Evolutionary conservation across 495 filamentous ascomycete species (phyloP).

Genomic region (Aspergillus diversus): DNA sequence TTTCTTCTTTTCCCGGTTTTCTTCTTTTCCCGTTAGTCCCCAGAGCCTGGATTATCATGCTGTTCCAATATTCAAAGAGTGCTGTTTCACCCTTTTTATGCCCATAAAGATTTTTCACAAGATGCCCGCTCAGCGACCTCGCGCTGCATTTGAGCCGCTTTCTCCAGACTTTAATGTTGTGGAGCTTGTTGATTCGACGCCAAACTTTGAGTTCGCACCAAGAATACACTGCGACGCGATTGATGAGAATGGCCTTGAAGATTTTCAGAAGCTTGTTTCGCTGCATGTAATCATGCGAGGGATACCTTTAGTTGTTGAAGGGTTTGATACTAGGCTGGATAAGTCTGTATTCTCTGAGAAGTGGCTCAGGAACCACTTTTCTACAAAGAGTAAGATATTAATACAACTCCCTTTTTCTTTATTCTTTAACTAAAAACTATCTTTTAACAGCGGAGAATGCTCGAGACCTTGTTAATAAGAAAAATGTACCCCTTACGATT

Average conservation of each 20-base stretch:
- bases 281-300: constrained; percentile 81
- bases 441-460: constrained; percentile 60
- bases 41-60: neutral
- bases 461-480: constrained; percentile 69
- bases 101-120: neutral
- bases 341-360: constrained; percentile 73
- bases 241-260: constrained; percentile 66
- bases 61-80: neutral
- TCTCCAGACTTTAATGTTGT: constrained; percentile 78
- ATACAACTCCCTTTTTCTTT: constrained; percentile 1
- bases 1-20: too few relatives aligned
- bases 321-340: constrained; percentile 69
- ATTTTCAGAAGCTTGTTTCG: constrained; percentile 79
- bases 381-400: constrained; percentile 66
- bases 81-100: neutral
- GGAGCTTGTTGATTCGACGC: constrained; percentile 69
- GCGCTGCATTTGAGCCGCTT: constrained; percentile 78
- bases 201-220: constrained; percentile 82
- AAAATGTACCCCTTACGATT: constrained; percentile 77
- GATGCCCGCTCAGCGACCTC: constrained; percentile 72
- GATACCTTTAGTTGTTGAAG: constrained; percentile 85
- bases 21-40: too few relatives aligned
- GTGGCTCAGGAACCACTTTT: constrained; percentile 76
- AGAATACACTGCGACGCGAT: constrained; percentile 77
- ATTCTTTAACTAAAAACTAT: constrained; percentile 15